phyloP scores from a whole-genome alignment of 2,329 filamentous ascomycete genomes.

The Penicillium sp. region DNA sequence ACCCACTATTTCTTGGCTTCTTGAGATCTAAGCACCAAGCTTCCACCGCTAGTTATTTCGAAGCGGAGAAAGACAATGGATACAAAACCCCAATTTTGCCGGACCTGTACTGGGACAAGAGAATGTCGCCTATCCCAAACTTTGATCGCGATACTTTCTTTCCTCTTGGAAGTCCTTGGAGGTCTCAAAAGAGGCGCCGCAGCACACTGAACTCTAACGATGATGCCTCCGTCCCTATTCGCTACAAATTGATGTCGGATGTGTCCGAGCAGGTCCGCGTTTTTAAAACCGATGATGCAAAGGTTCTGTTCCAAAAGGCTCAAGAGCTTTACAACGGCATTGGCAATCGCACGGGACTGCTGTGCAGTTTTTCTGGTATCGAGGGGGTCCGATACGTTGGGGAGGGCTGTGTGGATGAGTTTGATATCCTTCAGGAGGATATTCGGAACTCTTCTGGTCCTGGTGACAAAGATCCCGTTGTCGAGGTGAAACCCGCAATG shows the following conservation, averaged over 20 bases:
- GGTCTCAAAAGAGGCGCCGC: background rate
- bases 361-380: slow-evolving; percentile 9
- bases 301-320: slow-evolving; percentile 24
- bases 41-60: background rate
- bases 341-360: slow-evolving; percentile 11
- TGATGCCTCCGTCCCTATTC: background rate
- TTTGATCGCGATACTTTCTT: too few species aligned
- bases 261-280: slow-evolving; percentile 12
- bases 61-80: too few species aligned
- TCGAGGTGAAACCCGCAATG: background rate
- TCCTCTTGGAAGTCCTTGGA: background rate
- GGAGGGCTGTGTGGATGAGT: slow-evolving; percentile 23
- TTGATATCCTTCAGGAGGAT: slow-evolving; percentile 21
- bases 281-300: slow-evolving; percentile 17
- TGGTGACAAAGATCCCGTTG: background rate
- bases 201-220: background rate
- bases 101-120: rapidly evolving
- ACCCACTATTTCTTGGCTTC: background rate
- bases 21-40: background rate
- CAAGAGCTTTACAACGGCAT: slow-evolving; percentile 18
- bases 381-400: slow-evolving; percentile 19
- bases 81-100: background rate
- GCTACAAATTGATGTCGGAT: slow-evolving; percentile 21
- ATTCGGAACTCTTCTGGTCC: background rate
- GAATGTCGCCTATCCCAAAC: too few species aligned